Percentiles rank a stretch among this genome's conserved stretches.
These are phyloP conservation scores for Dalbergia oliveri DNA, from an alignment of 306 rosid genomes.

Conservation along the genomic window DNA sequence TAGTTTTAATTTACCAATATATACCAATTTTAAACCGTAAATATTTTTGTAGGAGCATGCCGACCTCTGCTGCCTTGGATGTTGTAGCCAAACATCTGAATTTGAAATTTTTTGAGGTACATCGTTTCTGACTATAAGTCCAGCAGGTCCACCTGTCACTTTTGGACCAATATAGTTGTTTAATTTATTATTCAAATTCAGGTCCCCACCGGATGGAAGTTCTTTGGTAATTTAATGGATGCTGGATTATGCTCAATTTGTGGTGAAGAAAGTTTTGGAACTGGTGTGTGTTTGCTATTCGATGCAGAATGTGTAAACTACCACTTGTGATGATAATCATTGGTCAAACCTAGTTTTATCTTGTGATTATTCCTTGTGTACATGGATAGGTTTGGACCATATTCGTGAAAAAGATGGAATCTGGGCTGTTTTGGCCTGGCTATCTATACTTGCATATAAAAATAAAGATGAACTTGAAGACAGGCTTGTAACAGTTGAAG, in stretches of 20 bases:
- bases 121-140: neutral
- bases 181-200: constrained; percentile 48
- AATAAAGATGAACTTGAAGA: constrained; percentile 80
- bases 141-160: constrained; percentile 19
- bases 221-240: constrained; percentile 97
- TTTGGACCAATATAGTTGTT: neutral
- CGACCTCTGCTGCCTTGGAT: constrained; percentile 99
- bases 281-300: constrained; percentile 66
- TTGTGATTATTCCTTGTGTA: constrained; percentile 42
- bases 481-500: constrained; percentile 93
- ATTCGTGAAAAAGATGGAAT: constrained; percentile 99
- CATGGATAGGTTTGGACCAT: constrained; percentile 89
- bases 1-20: neutral
- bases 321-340: constrained; percentile 11
- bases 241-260: constrained; percentile 93
- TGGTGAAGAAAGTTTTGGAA: constrained; percentile 99
- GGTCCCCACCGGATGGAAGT: constrained; percentile 99
- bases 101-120: constrained; percentile 95
- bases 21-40: constrained; percentile 30
- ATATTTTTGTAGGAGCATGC: constrained; percentile 89
- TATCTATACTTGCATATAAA: constrained; percentile 83
- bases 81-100: constrained; percentile 94
- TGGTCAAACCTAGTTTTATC: constrained; percentile 22
- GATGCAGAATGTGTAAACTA: constrained; percentile 27
- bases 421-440: constrained; percentile 99